A percentile compares a stretch with the other conserved stretches of the same genome.
These are phyloP conservation scores for Flaveria trinervia DNA, from an alignment of 129 eudicot genomes.

Conservation along the genomic window DNA sequence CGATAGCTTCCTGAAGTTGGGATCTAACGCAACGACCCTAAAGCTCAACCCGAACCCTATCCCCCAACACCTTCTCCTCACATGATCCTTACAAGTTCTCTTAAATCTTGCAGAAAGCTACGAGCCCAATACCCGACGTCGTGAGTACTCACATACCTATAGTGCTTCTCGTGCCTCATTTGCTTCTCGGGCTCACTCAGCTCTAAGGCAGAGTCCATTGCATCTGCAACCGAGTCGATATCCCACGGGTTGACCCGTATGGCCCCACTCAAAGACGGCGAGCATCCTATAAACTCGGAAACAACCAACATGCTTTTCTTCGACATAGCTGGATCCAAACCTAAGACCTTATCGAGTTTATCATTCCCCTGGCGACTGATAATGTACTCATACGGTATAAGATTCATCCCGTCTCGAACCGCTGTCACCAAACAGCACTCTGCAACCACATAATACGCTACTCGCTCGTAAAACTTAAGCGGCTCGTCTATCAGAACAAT, in stretches of 20 bases:
- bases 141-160: constrained; percentile 80
- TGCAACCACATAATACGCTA: constrained; percentile 83
- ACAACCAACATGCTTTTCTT: constrained; percentile 88
- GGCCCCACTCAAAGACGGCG: constrained; percentile 90
- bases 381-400: constrained; percentile 86
- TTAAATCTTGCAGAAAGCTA: constrained; percentile 89
- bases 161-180: constrained; percentile 84
- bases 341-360: constrained; percentile 39
- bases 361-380: constrained; percentile 72
- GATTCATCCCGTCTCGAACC: constrained; percentile 85
- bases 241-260: constrained; percentile 90
- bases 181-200: constrained; percentile 73
- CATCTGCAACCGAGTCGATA: constrained; percentile 79
- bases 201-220: constrained; percentile 76
- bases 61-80: constrained; percentile 79
- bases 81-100: constrained; percentile 81
- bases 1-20: constrained; percentile 80
- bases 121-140: constrained; percentile 85
- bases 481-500: constrained; percentile 61
- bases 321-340: constrained; percentile 41
- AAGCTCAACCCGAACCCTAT: constrained; percentile 87
- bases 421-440: constrained; percentile 94
- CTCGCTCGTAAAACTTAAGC: constrained; percentile 51
- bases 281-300: constrained; percentile 89
- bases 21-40: constrained; percentile 81